Base-by-base conservation (phyloP, 306 rosid species). In the Cucurbita ficifolia region DNA sequence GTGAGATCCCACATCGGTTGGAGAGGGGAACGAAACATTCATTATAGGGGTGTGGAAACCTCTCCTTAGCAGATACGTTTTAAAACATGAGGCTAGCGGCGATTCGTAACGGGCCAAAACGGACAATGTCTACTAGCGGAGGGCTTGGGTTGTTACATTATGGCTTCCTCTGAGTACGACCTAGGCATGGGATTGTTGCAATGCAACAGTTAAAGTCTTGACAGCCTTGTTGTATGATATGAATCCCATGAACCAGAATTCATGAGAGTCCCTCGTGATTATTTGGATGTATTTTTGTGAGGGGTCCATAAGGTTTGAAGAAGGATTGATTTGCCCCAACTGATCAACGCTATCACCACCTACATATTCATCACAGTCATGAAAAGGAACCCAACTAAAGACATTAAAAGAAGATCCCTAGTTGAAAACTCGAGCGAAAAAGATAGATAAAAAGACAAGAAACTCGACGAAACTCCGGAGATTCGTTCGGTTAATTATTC, bases 201-300 rank as follows among this genome's bases (percentile, higher is more conserved):
- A 76, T 74, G 84, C 84, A 62, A 79, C 79, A 17, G 57, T 79
- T 50, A 89, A 77, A 80, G 84, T 80, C 76, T 78, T 80, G 80
- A 90, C 84, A 72, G 98, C 91, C 71, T 75, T 88, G 67, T 83
- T 90, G 63, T 82, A 88, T 9, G 92, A 86, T 56, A 92, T 68
- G 70, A 92, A 88, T 7, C 96, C 96, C 96, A 87, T 80, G 80
- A 90, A 90, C 69, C 81, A 82, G 80, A 84, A 87, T 78, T 92
- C 88, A 83, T 84, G 83, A 10, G 86, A 87, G 70, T 88, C 96
- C 45, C 83, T 80, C 39, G 96, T 82, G 56, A 77, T 74, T 36
- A 86, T 3, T 51, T 82, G 84, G 46, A 87, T 77, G 77, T 82
- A 69, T 63, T 83, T 87, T 62, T 90, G 91, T 50, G 78, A 76